Base-by-base conservation (phyloP, 441 rosid species). In the Melastoma candidum region DNA sequence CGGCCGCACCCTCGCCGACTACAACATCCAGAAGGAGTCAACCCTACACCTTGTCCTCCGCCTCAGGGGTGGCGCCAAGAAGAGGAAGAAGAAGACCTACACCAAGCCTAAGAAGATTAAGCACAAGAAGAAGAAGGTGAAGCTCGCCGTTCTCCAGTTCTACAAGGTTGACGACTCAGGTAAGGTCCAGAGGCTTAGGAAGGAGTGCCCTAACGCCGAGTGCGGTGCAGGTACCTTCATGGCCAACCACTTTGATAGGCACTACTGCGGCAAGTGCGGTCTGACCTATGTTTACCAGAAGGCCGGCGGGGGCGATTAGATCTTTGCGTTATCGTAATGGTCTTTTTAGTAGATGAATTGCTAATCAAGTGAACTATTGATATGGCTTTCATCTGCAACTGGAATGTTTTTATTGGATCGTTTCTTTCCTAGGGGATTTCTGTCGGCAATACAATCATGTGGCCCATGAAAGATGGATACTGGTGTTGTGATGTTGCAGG, bases 181-280 rank as follows among this genome's bases (percentile, higher is more conserved):
- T 0, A 80, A 80, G 59, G 83, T 77, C 3, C 86, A 80, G 74
- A 74, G 86, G 73, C 56, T 75, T 48, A 72, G 83, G 66, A 80
- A 80, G 63, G 86, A 80, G 76, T 80, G 86, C 50, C 83, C 83
- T 0, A 77, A 79, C 14, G 79, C 58, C 3, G 73, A 74, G 41
- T 81, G 85, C 52, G 85, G 85, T 0, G 83, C 85, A 0, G 85
- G 85, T 0, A 80, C 85, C 1, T 81, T 81, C 68, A 81, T 78
- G 87, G 83, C 83, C 29, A 75, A 76, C 52, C 87, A 81, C 46
- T 81, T 81, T 41, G 87, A 81, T 54, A 68, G 86, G 47, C 86
- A 77, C 66, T 80, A 80, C 54, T 80, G 86, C 52, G 86, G 86
- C 0, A 80, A 80, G 52, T 80, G 86, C 41, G 86, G 86, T 7